phyloP scores from a whole-genome alignment of 306 rosid genomes.

The Arachis hypogaea region DNA sequence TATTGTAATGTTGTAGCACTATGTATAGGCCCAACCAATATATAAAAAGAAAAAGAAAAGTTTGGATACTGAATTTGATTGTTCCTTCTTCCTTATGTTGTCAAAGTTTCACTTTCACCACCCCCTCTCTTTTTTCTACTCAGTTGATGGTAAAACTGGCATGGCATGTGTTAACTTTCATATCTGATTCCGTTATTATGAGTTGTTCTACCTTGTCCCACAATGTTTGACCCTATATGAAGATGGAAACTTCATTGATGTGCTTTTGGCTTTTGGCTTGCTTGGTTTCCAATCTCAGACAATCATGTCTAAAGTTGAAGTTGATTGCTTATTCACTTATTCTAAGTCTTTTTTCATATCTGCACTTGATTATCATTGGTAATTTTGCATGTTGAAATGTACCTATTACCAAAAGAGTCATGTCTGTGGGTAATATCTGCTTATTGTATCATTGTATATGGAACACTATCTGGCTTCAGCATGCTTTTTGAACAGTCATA shows the following conservation, averaged over 20 bases:
- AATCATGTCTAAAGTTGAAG: not conserved
- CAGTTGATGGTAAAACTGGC: not conserved
- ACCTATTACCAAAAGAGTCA: not conserved
- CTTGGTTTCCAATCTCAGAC: not conserved
- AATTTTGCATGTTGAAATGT: slow-evolving; percentile 8
- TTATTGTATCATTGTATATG: not conserved
- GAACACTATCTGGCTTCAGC: not conserved
- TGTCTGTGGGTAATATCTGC: not conserved
- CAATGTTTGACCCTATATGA: slow-evolving; percentile 27
- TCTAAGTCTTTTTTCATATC: too few relatives aligned
- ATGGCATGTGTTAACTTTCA: not conserved
- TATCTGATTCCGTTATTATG: not conserved
- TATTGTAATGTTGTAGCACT: not conserved
- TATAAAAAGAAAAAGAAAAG: slow-evolving; percentile 1
- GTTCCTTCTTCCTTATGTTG: not conserved
- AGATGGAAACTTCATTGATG: not conserved
- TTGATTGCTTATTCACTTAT: too few relatives aligned
- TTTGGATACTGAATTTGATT: not conserved
- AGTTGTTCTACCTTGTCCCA: slow-evolving; percentile 27
- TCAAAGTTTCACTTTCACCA: not conserved
- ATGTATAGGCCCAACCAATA: not conserved
- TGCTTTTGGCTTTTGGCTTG: slow-evolving; percentile 11
- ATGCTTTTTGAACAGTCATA: not conserved
- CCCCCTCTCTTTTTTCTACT: not conserved
- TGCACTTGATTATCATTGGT: not conserved